Evolutionary conservation across 148 eudicot genomes (phyloP).

Genomic region (Persicaria maculosa): DNA sequence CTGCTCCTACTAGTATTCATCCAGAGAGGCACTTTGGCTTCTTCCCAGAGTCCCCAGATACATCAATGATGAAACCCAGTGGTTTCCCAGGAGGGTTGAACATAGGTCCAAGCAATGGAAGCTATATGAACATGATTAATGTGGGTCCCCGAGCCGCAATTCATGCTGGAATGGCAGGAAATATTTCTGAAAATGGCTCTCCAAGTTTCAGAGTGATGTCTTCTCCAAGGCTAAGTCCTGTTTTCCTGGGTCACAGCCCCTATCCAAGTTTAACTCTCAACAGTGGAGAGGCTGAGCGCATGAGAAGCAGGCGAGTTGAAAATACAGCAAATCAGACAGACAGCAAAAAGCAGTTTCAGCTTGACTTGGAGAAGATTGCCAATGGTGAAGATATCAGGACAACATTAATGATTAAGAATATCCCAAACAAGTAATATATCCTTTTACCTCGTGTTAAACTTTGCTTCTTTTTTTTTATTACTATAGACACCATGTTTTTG

Average conservation of each 20-base stretch:
- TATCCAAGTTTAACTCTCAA: conserved; percentile 41
- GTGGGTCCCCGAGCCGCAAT: conserved; percentile 33
- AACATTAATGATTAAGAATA: conserved; percentile 90
- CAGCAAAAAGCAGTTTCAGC: conserved; percentile 67
- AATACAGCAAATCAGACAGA: conserved; percentile 50
- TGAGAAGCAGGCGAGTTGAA: conserved; percentile 43
- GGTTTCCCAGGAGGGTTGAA: conserved; percentile 37
- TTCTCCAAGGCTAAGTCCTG: conserved; percentile 55
- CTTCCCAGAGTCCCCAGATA: conserved; percentile 54
- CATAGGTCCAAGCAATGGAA: conserved; percentile 37
- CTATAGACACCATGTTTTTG: not conserved
- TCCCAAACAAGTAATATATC: conserved; percentile 72
- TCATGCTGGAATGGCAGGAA: conserved; percentile 34
- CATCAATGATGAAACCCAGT: conserved; percentile 37
- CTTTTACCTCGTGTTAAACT: not conserved
- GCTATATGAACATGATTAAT: conserved; percentile 33
- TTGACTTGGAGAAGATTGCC: conserved; percentile 71
- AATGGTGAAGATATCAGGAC: conserved; percentile 78
- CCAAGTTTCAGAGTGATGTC: conserved; percentile 58
- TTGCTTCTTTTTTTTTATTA: not conserved
- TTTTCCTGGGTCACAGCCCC: conserved; percentile 53
- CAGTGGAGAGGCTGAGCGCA: conserved; percentile 43
- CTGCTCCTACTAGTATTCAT: conserved; percentile 69
- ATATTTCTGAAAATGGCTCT: conserved; percentile 46
- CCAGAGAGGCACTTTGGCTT: conserved; percentile 52